Evolutionary conservation across 1,139 yeast species (phyloP), one percentile per base, ranked within the genome.

Genomic region (Candida albicans): DNA sequence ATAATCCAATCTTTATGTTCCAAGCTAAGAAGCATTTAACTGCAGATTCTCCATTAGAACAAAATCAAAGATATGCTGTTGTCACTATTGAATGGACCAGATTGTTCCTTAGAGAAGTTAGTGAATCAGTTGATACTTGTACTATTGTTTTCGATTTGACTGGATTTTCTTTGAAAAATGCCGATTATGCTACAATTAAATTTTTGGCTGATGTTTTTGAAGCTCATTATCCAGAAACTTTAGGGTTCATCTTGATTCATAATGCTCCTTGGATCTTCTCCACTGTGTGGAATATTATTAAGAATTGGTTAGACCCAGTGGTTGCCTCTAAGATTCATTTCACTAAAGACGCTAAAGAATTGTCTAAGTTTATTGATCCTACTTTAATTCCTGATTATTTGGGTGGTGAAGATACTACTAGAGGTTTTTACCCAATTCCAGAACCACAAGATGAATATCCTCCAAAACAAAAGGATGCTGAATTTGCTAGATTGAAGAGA

Each of bases 181-280:
- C 77, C 32, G 79, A 73, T 54, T 65, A 68, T 49, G 64, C 67
- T 36, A 64, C 75, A 10, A 67, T 72, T 46, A 73, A 73, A 53
- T 73, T 73, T 45, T 63, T 73, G 50, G 73, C 75, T 24, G 72
- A 68, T 42, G 68, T 66, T 31, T 71, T 73, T 49, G 77, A 73
- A 56, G 77, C 77, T 8, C 74, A 73, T 47, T 73, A 72, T 50
- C 79, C 79, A n/a, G 77, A 73, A 53, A 62, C 65, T 46, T 68
- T 73, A 60, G 76, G 73, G 7, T 52, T 53, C 24, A 62, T 73
- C 30, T 61, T 70, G 40, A 67, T 73, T 47, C 71, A 63, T 53
- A 72, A 71, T 46, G 77, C 79, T 4, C 79, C 78, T n/a, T 73
- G 79, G 79, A 68, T 73, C 37, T 73, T 73, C 52, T 65, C 69